A percentile compares a stretch with the other conserved stretches of the same genome.
These are phyloP conservation scores for Psophocarpus tetragonolobus DNA, from an alignment of 306 rosid genomes.

Conservation along the genomic window DNA sequence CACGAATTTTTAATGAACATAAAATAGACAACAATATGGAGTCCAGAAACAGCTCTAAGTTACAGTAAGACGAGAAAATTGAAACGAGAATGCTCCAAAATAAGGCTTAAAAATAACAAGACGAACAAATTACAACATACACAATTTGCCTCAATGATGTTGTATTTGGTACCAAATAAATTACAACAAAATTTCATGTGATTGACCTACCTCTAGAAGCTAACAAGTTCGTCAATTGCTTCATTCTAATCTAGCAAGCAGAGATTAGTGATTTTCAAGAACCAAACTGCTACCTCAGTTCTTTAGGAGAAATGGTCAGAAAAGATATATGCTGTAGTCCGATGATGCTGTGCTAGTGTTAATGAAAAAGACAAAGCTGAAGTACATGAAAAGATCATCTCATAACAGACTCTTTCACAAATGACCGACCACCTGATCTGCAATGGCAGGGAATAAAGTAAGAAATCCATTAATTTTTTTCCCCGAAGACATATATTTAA, in stretches of 20 bases:
- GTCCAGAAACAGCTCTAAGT: background rate
- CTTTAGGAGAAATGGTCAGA: slow-evolving; percentile 33
- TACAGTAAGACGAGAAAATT: background rate
- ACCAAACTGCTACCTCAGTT: slow-evolving; percentile 21
- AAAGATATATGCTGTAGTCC: slow-evolving; percentile 28
- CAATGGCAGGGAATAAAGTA: slow-evolving; percentile 39
- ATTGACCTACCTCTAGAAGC: slow-evolving; percentile 35
- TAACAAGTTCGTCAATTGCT: slow-evolving; percentile 26
- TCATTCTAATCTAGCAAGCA: slow-evolving; percentile 42
- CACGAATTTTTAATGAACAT: background rate
- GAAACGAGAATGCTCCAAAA: background rate
- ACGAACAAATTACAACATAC: slow-evolving; percentile 15
- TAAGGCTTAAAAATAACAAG: background rate
- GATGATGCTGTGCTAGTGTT: slow-evolving; percentile 1
- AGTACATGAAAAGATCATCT: slow-evolving; percentile 51
- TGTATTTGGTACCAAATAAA: slow-evolving; percentile 20
- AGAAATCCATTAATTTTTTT: slow-evolving; percentile 21
- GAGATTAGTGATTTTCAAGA: slow-evolving; percentile 38
- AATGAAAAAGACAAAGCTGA: background rate
- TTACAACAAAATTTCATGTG: slow-evolving; percentile 46
- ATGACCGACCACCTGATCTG: slow-evolving; percentile 92
- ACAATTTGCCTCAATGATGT: background rate
- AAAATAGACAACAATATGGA: background rate
- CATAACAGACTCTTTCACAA: slow-evolving; percentile 93
- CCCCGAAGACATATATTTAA: background rate